phyloP scores from a whole-genome alignment of 208 protist species.

The Acanthamoeba divionensis region DNA sequence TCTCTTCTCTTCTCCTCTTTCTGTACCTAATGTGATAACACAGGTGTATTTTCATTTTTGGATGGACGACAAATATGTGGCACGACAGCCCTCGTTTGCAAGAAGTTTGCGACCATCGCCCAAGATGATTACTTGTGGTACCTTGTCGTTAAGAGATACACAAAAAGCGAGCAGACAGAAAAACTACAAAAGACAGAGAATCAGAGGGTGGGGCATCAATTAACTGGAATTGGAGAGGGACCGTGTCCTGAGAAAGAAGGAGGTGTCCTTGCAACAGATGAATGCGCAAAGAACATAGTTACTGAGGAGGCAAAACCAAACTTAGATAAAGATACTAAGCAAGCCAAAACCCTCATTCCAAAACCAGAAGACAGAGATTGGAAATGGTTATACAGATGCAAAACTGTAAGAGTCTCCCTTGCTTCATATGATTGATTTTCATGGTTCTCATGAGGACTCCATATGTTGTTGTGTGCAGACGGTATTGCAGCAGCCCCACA shows the following conservation, averaged over 20 bases:
- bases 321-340: too few species aligned
- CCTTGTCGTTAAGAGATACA: background rate
- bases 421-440: background rate
- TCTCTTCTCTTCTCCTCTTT: too few species aligned
- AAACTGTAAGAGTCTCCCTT: background rate
- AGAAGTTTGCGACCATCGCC: background rate
- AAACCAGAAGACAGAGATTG: background rate
- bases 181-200: background rate
- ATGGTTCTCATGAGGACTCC: background rate
- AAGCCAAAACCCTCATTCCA: too few species aligned
- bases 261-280: too few species aligned
- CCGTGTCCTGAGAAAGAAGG: too few species aligned
- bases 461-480: constrained; percentile 21
- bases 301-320: too few species aligned
- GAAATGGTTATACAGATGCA: constrained; percentile 34
- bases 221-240: too few species aligned
- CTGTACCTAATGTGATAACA: too few species aligned
- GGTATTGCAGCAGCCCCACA: background rate
- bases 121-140: constrained; percentile 35
- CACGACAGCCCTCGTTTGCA: background rate
- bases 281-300: too few species aligned
- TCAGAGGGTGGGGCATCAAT: too few species aligned
- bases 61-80: background rate
- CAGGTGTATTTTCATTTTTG: background rate
- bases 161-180: background rate